Evolutionary conservation across 106 monocot genomes (phyloP).

Genomic region (Dendrobium officinale): DNA sequence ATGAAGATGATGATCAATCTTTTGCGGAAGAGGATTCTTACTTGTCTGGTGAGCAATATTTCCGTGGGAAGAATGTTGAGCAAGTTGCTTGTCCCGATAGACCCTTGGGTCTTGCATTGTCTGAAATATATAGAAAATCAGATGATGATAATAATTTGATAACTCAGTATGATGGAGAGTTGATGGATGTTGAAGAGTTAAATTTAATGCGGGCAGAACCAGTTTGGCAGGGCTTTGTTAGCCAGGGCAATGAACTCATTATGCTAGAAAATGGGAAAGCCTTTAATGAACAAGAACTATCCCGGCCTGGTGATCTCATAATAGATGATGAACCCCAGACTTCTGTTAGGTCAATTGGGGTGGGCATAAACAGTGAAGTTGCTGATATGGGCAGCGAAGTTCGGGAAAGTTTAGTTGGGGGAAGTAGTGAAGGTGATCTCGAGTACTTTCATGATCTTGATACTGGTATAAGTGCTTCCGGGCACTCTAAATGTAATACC

Average conservation of each 20-base stretch:
- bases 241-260: constrained; percentile 53
- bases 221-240: constrained; percentile 93
- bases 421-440: constrained; percentile 78
- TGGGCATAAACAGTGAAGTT: constrained; percentile 87
- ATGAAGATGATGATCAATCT: constrained; percentile 87
- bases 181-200: constrained; percentile 81
- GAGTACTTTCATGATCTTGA: constrained; percentile 66
- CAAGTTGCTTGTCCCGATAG: constrained; percentile 34
- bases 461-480: constrained; percentile 30
- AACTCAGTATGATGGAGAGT: constrained; percentile 71
- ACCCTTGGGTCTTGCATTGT: constrained; percentile 23
- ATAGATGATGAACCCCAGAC: constrained; percentile 80
- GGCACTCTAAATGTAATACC: constrained; percentile 30
- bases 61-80: constrained; percentile 44
- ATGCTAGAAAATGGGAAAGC: constrained; percentile 59
- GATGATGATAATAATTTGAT: constrained; percentile 67
- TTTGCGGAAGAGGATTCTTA: constrained; percentile 91
- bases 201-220: constrained; percentile 80
- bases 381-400: constrained; percentile 93
- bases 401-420: constrained; percentile 78
- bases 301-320: constrained; percentile 47
- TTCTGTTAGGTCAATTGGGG: constrained; percentile 94
- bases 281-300: constrained; percentile 29
- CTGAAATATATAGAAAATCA: constrained; percentile 30
- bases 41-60: constrained; percentile 79